Evolutionary conservation across 1,284 basidiomycete genomes (phyloP).

Genomic region (Fomitiporia mediterranea): DNA sequence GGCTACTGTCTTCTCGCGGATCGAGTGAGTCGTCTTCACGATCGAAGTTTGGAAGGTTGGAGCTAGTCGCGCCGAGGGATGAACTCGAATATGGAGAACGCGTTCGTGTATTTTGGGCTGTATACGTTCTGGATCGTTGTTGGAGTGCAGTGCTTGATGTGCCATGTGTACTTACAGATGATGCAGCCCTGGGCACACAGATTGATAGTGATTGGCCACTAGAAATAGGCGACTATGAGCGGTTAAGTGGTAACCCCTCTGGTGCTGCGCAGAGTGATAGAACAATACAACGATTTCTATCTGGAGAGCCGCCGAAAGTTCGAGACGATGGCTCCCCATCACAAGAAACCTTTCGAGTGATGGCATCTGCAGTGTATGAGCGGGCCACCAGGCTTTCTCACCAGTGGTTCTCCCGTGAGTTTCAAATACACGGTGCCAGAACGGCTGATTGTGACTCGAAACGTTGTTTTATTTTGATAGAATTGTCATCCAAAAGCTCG

Average conservation of each 20-base stretch:
- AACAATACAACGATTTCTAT: conserved; percentile 8
- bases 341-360: background rate
- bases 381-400: conserved; percentile 1
- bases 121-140: conserved; percentile 57
- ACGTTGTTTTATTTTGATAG: background rate
- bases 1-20: background rate
- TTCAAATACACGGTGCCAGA: background rate
- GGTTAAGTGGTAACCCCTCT: conserved; percentile 31
- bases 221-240: conserved; percentile 53
- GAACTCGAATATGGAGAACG: conserved; percentile 54
- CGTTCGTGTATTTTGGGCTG: conserved; percentile 66
- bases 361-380: conserved; percentile 15
- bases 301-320: background rate
- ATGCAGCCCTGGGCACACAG: conserved; percentile 29
- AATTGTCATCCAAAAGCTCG: background rate
- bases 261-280: background rate
- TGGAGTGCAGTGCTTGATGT: conserved; percentile 61
- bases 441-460: no score
- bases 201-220: conserved; percentile 67
- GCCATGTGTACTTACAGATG: conserved; percentile 40
- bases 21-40: background rate
- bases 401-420: background rate
- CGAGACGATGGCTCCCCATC: background rate
- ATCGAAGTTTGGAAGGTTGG: background rate
- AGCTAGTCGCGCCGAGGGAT: conserved; percentile 31